Base-by-base conservation (phyloP, 257 asterid species). In the Solanum gandarillasii region DNA sequence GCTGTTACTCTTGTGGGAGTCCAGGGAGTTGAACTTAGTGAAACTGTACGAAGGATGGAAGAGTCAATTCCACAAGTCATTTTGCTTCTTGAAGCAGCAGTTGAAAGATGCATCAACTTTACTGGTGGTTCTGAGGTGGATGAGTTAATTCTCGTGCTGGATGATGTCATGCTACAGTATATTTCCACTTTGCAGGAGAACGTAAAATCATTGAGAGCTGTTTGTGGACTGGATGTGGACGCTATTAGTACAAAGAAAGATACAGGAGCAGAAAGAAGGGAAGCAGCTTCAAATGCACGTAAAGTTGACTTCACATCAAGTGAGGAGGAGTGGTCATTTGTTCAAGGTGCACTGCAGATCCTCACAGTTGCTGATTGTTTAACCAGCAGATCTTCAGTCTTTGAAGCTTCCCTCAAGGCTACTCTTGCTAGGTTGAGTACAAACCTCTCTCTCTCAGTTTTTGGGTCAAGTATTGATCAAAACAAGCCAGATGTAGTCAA, bases 11-110 rank as follows among this genome's bases (percentile, higher is more conserved):
- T 96, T 89, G 93, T 92, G 65, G 99, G 99, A 32, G 94, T 95
- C 87, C 99, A 97, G 92, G 98, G 99, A 70, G 98, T 97, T 78
- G 99, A 97, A 91, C 99, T 97, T 82, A 97, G 99, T 89, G 99
- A 97, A 90, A 93, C 99, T 58, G 98, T 97, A 87, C 90, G 98
- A 89, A 94, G 99, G 90, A 96, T 96, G 98, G 99, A 97, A 93
- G 99, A 97, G 92, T 93, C 99, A 71, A 93, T 97, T 87, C 98
- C 99, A 46, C 95, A 90, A 85, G 96, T 95, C 91, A 94, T 96
- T 92, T 89, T 95, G 72, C 95, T 94, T 81, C 98, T 97, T 89
- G 99, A 97, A 92, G 95, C 98, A 87, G 97, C 99, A 87, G 97
- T 93, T 18, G 99, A 97, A 89, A 94, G 99, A 94, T 97, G 99